Evolutionary conservation across 1,284 basidiomycete species (phyloP), one percentile per base, ranked within the genome.

Genomic region (Pseudozyma pruni): DNA sequence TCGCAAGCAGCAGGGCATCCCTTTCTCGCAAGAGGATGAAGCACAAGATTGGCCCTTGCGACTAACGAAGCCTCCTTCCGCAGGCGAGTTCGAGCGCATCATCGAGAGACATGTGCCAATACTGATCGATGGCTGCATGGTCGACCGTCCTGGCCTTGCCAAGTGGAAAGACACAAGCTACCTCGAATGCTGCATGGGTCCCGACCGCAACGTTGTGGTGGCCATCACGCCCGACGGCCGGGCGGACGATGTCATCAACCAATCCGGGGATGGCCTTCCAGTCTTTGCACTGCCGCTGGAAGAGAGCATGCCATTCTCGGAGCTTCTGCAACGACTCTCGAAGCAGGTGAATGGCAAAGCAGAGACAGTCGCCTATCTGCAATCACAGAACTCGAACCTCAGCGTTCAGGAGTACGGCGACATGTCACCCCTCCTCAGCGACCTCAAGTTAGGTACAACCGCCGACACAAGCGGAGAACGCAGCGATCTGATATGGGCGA

Each of bases 311-410:
- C 20, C 45, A 10, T 73, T 74, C 33, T 35, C 46, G 8, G 49
- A 58, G 52, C 62, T 78, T 4, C 39, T 75, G 10, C 9, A 53
- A 4, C 55, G 57, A 5, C 53, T 74, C 0, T 37, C 59, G 4
- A 47, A 34, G 17, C 66, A 70, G n/a, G 42, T 39, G 8, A 22
- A 31, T 1, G 40, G 44, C 42, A 29, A 58, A 31, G 47, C 45
- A 38, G 38, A 58, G 4, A 53, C 55, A 8, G 45, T 75, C 40
- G 67, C 68, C 25, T 80, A 80, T 33, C 68, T 80, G 4, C 78
- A 80, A 49, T 73, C 72, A 2, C 78, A 80, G 48, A 70, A 79
- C 58, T 73, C 72, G 19, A 80, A 80, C 37, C 49, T 80, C 31
- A 63, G 56, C 44, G 55, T 63, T 3, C 35, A 45, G 32, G 72